phyloP scores from a whole-genome alignment of 345 rosid species.

The Eucalyptus marginata region DNA sequence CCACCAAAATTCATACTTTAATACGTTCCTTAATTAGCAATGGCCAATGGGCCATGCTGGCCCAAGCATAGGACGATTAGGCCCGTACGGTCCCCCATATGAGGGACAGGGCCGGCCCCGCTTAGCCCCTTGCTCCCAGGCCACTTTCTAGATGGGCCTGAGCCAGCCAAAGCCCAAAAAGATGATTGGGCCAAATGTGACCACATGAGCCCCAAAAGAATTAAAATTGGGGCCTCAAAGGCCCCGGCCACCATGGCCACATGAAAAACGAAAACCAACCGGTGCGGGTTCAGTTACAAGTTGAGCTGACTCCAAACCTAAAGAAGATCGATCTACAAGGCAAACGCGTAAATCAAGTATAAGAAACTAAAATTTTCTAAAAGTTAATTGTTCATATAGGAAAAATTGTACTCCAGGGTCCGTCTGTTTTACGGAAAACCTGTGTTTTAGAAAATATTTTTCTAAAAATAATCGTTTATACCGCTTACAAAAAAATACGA shows the following conservation, averaged over 20 bases:
- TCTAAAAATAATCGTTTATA: too few relatives aligned
- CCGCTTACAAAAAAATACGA: rapidly evolving
- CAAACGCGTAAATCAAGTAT: neutral
- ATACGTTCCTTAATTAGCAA: neutral
- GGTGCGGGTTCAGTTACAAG: neutral
- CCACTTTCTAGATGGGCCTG: neutral
- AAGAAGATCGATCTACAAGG: neutral
- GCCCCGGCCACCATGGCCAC: neutral
- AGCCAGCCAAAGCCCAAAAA: neutral
- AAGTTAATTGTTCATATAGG: neutral
- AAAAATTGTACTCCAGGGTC: neutral
- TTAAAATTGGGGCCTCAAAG: neutral
- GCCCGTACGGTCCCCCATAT: neutral
- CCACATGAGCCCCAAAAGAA: neutral
- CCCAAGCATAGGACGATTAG: neutral
- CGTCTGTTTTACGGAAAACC: rapidly evolving
- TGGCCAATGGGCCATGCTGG: neutral
- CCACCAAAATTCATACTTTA: neutral
- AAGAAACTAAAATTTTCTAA: neutral
- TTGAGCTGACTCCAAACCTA: neutral
- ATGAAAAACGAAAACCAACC: neutral
- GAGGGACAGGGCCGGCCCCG: neutral
- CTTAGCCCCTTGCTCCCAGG: neutral
- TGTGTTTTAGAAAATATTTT: too few relatives aligned
- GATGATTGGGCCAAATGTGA: neutral